Percentiles rank a stretch among this genome's conserved stretches.
Evolutionary conservation across 495 filamentous ascomycete genomes (phyloP).

Genomic region (Xylaria acuta): DNA sequence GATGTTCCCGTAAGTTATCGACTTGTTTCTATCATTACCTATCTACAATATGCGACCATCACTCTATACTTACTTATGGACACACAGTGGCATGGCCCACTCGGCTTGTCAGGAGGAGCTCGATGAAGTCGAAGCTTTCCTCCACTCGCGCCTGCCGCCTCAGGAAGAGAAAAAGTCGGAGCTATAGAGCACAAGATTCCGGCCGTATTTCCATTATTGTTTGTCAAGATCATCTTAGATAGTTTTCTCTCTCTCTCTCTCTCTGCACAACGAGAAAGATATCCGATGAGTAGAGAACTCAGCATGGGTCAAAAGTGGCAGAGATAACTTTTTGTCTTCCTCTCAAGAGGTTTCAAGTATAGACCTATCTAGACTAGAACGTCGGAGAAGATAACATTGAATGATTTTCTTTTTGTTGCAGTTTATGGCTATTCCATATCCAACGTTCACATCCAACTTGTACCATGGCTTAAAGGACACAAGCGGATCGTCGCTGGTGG

Average conservation of each 20-base stretch:
- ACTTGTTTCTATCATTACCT: neutral
- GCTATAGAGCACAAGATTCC: slow-evolving; percentile 28
- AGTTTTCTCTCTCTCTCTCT: neutral
- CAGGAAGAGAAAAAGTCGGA: slow-evolving; percentile 54
- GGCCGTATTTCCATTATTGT: neutral
- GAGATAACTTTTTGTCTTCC: too few relatives aligned
- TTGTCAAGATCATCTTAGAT: neutral
- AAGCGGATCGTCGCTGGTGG: neutral
- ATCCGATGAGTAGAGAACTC: neutral
- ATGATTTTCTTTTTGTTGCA: neutral
- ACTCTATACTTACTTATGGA: slow-evolving; percentile 28
- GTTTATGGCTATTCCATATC: neutral
- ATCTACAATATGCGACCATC: neutral
- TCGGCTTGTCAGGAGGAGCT: slow-evolving; percentile 81
- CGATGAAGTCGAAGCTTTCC: slow-evolving; percentile 79
- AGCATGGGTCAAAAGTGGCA: neutral
- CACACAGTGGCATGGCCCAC: slow-evolving; percentile 69
- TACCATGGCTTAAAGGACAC: neutral
- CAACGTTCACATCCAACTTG: neutral
- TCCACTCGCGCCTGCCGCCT: slow-evolving; percentile 66
- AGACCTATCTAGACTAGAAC: neutral
- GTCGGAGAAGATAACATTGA: too few relatives aligned
- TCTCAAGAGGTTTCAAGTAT: neutral
- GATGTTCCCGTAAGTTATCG: slow-evolving; percentile 68
- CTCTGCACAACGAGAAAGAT: neutral